Conservation (phyloP, 1,139 yeast genomes). For the Candida pseudocylindracea region DNA sequence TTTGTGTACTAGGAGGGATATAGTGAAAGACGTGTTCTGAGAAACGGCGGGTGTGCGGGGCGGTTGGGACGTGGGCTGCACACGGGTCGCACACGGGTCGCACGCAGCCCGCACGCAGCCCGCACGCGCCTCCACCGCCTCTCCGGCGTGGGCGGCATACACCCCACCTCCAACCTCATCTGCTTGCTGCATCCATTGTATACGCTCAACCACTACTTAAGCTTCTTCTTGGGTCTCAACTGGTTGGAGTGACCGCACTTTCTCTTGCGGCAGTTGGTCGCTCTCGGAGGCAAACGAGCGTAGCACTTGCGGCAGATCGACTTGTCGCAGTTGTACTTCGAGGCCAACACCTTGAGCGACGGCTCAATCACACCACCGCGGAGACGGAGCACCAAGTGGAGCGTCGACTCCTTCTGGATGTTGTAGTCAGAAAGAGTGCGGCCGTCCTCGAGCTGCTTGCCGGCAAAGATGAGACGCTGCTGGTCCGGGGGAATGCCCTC, state of each 20-base stretch:
- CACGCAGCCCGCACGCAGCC: too few species aligned
- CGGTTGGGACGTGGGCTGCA: too few species aligned
- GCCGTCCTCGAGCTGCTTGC: constrained; percentile 80
- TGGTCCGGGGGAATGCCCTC: constrained; percentile 94
- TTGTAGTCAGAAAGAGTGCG: constrained; percentile 45
- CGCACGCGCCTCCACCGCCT: too few species aligned
- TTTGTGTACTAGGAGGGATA: too few species aligned
- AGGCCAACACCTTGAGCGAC: constrained; percentile 96
- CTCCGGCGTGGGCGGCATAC: too few species aligned
- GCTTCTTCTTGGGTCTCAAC: constrained; percentile 99
- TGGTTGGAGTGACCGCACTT: constrained; percentile 99
- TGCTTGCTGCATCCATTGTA: too few species aligned
- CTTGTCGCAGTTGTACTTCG: constrained; percentile 99
- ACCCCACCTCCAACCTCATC: too few species aligned
- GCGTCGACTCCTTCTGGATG: constrained; percentile 50
- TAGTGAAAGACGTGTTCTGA: too few species aligned
- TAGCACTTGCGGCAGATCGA: constrained; percentile 98
- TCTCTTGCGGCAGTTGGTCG: constrained; percentile 99
- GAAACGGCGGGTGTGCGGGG: too few species aligned
- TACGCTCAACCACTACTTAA: constrained; percentile 25
- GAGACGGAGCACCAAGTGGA: constrained; percentile 73
- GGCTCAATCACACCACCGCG: constrained; percentile 93
- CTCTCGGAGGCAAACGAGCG: constrained; percentile 99
- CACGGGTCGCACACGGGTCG: too few species aligned
- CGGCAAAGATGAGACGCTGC: constrained; percentile 83